Percentiles rank a stretch among this genome's conserved stretches.
These are phyloP conservation scores for Paramecium bursaria DNA, from an alignment of 73 alveolate genomes.

Conservation along the genomic window DNA sequence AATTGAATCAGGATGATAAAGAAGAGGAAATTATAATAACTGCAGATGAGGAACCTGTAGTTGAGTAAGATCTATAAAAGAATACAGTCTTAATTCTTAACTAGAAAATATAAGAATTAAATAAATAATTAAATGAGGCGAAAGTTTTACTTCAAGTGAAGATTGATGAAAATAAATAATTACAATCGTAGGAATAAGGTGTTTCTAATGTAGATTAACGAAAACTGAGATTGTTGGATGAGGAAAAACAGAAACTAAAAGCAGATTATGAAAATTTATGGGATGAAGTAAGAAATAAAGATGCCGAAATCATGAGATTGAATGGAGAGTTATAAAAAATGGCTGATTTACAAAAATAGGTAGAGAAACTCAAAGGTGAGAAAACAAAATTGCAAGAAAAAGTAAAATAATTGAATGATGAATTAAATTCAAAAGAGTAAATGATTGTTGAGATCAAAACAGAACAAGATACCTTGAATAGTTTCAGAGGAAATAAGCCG, in stretches of 20 bases:
- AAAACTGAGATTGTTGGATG: conserved; percentile 27
- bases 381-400: conserved; percentile 54
- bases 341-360: conserved; percentile 4
- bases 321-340: conserved; percentile 57
- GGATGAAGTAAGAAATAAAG: conserved; percentile 49
- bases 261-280: conserved; percentile 20
- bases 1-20: conserved; percentile 13
- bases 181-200: conserved; percentile 21
- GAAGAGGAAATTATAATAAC: conserved; percentile 42
- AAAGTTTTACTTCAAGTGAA: conserved; percentile 46
- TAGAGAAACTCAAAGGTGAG: conserved; percentile 56
- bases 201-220: conserved; percentile 7
- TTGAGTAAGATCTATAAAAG: conserved; percentile 17
- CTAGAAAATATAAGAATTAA: conserved; percentile 20
- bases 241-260: conserved; percentile 54
- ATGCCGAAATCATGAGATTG: conserved; percentile 57
- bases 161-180: conserved; percentile 38
- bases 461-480: conserved; percentile 10
- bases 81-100: conserved; percentile 22
- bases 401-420: conserved; percentile 55
- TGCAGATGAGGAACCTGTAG: conserved; percentile 17
- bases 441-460: conserved; percentile 10
- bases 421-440: conserved; percentile 35
- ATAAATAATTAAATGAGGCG: conserved; percentile 36
- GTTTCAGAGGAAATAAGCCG: not conserved